Evolutionary conservation across 2,329 filamentous ascomycete genomes (phyloP).

Genomic region (Dactylellina cionopaga): DNA sequence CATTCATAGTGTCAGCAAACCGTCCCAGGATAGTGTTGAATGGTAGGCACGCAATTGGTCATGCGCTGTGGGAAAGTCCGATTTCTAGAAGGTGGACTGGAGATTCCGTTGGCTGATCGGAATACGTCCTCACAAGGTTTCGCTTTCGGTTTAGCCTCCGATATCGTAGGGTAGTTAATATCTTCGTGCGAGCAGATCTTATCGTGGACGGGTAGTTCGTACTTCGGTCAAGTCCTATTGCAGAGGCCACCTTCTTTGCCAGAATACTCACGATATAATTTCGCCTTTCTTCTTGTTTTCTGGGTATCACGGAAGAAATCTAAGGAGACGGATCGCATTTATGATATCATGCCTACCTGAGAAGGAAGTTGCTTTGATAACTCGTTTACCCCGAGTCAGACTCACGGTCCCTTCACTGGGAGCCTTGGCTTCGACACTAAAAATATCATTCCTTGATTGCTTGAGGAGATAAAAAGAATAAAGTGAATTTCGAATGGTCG

Average conservation of each 20-base stretch:
- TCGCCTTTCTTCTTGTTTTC: not conserved
- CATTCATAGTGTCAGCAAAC: not conserved
- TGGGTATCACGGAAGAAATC: not conserved
- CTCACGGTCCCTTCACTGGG: too few species aligned
- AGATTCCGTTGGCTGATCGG: constrained; percentile 10
- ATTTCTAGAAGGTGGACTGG: constrained; percentile 43
- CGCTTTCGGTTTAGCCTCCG: constrained; percentile 8
- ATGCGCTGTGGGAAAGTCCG: constrained; percentile 1
- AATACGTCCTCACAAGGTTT: not conserved
- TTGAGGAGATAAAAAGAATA: too few species aligned
- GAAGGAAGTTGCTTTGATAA: too few species aligned
- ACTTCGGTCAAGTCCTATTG: constrained; percentile 13
- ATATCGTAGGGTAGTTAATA: constrained; percentile 13
- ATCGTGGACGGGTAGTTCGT: constrained; percentile 18
- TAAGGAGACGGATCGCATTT: too few species aligned
- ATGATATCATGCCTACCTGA: too few species aligned
- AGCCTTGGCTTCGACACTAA: too few species aligned
- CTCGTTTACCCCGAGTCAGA: too few species aligned
- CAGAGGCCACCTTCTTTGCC: not conserved
- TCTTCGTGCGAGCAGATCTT: constrained; percentile 44
- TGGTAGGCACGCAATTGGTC: constrained; percentile 19
- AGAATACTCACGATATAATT: not conserved
- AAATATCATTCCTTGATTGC: too few species aligned
- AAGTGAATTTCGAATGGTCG: too few species aligned
- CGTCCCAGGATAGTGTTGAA: not conserved